phyloP scores from a whole-genome alignment of 2,329 filamentous ascomycete genomes.

The Hypoxylon sp. region DNA sequence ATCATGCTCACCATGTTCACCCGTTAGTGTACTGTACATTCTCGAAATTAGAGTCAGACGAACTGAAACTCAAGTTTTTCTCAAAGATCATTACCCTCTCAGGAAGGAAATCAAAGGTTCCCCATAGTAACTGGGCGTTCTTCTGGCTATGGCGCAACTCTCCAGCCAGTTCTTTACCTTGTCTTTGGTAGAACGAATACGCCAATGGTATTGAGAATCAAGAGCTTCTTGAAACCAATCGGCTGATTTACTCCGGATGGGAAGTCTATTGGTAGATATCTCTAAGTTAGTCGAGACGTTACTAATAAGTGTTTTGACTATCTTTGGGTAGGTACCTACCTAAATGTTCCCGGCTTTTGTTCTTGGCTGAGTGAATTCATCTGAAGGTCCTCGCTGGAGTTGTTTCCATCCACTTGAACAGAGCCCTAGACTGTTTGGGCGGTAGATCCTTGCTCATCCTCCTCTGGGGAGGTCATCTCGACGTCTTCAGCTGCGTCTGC shows the following conservation, averaged over 20 bases:
- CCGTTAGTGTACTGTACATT: neutral
- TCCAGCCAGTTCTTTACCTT: neutral
- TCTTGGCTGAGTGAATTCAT: slow-evolving; percentile 46
- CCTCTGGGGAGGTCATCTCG: slow-evolving; percentile 10
- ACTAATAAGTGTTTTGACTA: slow-evolving; percentile 3
- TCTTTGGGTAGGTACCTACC: slow-evolving; percentile 24
- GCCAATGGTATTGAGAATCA: neutral
- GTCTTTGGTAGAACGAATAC: neutral
- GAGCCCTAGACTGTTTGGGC: slow-evolving; percentile 5
- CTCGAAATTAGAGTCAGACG: neutral
- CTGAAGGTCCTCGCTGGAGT: slow-evolving; percentile 41
- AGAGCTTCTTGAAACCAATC: neutral
- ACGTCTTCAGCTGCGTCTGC: slow-evolving; percentile 2
- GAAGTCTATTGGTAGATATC: neutral
- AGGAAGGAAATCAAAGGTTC: neutral
- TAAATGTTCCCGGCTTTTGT: slow-evolving; percentile 46
- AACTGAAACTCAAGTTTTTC: neutral
- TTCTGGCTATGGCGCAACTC: neutral
- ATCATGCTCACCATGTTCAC: neutral
- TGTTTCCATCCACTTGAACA: slow-evolving; percentile 43
- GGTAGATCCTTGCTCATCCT: neutral
- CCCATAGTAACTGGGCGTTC: neutral
- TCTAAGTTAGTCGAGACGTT: slow-evolving; percentile 9
- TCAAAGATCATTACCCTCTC: neutral
- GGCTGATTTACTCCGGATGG: neutral